Percentiles rank a stretch among this genome's conserved stretches.
Conservation (phyloP, 2,329 filamentous ascomycete genomes). For the Aschersonia sp. region DNA sequence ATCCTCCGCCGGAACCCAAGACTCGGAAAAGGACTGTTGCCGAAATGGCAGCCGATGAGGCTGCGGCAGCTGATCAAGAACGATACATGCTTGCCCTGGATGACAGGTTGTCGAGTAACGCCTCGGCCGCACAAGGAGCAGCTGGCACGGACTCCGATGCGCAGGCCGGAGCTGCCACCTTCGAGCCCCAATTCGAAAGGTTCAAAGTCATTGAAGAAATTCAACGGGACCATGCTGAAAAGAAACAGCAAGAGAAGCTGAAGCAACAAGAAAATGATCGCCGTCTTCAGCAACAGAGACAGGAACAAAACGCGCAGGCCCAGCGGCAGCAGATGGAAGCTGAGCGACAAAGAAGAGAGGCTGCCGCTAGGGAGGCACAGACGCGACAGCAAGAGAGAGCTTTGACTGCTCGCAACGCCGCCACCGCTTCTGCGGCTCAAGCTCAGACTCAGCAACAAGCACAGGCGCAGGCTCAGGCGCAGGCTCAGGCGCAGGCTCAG, state of each 20-base stretch:
- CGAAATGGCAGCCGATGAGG: conserved; percentile 90
- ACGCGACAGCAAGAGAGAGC: conserved; percentile 20
- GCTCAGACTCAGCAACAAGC: conserved; percentile 6
- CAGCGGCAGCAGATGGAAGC: conserved; percentile 30
- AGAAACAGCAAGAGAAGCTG: conserved; percentile 60
- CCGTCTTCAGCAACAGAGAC: conserved; percentile 30
- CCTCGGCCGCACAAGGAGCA: conserved; percentile 40
- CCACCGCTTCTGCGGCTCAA: conserved; percentile 12
- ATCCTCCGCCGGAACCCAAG: conserved; percentile 69
- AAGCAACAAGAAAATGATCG: conserved; percentile 46
- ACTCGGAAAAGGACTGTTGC: conserved; percentile 85
- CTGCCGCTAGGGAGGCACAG: conserved; percentile 20
- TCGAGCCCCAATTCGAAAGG: conserved; percentile 74
- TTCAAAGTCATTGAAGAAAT: conserved; percentile 89
- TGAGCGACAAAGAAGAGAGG: conserved; percentile 24
- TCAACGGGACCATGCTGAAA: conserved; percentile 61
- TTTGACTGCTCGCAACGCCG: conserved; percentile 13
- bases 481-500: conserved; percentile 9
- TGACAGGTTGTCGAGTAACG: conserved; percentile 55
- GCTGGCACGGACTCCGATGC: conserved; percentile 55
- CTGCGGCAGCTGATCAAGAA: conserved; percentile 75
- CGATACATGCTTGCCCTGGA: conserved; percentile 88
- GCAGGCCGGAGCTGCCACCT: conserved; percentile 54
- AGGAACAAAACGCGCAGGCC: conserved; percentile 26
- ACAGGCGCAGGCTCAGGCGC: background rate